phyloP scores from a whole-genome alignment of 345 rosid genomes.

The Conringia planisiliqua region DNA sequence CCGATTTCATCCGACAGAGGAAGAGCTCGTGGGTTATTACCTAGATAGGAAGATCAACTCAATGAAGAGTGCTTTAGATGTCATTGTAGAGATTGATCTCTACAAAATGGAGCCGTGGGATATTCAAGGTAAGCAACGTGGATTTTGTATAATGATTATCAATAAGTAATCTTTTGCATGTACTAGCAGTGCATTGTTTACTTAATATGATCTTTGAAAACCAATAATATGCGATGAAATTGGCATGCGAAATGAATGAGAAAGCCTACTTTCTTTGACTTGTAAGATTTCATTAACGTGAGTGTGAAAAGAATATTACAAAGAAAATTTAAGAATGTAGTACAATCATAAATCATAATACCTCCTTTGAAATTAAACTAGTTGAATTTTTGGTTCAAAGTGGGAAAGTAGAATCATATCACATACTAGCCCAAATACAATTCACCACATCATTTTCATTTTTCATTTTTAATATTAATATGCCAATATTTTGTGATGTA shows the following conservation, averaged over 20 bases:
- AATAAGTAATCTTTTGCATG: slow-evolving; percentile 22
- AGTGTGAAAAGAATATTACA: slow-evolving; percentile 35
- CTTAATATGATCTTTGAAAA: neutral
- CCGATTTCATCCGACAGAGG: slow-evolving; percentile 96
- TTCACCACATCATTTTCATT: slow-evolving; percentile 1
- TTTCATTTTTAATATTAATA: neutral
- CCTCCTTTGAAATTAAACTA: slow-evolving; percentile 13
- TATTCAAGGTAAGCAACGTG: slow-evolving; percentile 64
- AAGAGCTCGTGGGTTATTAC: slow-evolving; percentile 95
- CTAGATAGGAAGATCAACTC: slow-evolving; percentile 74
- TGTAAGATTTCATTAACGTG: neutral
- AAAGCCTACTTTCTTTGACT: slow-evolving; percentile 37
- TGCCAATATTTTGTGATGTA: neutral
- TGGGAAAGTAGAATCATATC: slow-evolving; percentile 9
- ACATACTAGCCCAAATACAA: neutral
- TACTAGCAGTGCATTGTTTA: neutral
- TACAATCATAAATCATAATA: slow-evolving; percentile 29
- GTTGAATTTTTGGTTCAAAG: neutral
- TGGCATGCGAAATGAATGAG: slow-evolving; percentile 28
- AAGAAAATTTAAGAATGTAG: neutral
- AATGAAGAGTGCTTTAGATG: slow-evolving; percentile 73
- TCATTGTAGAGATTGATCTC: slow-evolving; percentile 82
- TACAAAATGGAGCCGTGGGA: slow-evolving; percentile 99
- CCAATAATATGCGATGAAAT: slow-evolving; percentile 14
- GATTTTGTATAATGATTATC: neutral